Percentiles rank a stretch among this genome's conserved stretches.
Evolutionary conservation across 2,329 filamentous ascomycete species (phyloP).

Genomic region (Trichoderma citrinoviride): DNA sequence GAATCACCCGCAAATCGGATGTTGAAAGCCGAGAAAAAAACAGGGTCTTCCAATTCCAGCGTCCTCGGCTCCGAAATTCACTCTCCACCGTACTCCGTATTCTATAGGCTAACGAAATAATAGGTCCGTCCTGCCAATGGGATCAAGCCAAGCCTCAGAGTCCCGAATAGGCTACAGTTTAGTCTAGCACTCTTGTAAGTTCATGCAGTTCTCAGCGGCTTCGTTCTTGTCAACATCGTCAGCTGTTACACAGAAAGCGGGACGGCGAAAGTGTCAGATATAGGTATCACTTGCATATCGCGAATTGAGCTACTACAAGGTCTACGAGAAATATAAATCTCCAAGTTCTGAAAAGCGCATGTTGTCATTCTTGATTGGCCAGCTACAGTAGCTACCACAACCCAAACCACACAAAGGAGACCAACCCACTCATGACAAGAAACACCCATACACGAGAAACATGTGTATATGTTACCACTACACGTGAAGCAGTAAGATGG

Average conservation of each 20-base stretch:
- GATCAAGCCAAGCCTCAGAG: no score
- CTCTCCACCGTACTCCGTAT: neutral
- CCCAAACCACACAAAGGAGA: neutral
- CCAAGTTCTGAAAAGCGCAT: neutral
- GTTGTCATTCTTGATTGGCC: neutral
- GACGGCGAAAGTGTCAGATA: neutral
- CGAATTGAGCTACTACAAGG: no score
- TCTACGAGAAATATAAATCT: neutral
- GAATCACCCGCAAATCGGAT: no score
- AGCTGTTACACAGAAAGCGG: no score
- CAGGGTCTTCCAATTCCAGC: no score
- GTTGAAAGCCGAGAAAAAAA: neutral
- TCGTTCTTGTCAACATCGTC: no score
- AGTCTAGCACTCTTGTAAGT: no score
- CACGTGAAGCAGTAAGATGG: neutral
- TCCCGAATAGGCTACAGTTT: no score
- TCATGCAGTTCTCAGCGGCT: no score
- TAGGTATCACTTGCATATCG: neutral
- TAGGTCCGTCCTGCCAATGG: no score
- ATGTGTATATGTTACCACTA: neutral
- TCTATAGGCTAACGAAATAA: neutral
- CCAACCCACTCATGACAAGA: neutral
- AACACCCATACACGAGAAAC: no score
- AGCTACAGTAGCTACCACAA: neutral
- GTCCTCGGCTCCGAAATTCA: neutral